phyloP scores from a whole-genome alignment of 805 yeast genomes.

The Candida dajiaensis region DNA sequence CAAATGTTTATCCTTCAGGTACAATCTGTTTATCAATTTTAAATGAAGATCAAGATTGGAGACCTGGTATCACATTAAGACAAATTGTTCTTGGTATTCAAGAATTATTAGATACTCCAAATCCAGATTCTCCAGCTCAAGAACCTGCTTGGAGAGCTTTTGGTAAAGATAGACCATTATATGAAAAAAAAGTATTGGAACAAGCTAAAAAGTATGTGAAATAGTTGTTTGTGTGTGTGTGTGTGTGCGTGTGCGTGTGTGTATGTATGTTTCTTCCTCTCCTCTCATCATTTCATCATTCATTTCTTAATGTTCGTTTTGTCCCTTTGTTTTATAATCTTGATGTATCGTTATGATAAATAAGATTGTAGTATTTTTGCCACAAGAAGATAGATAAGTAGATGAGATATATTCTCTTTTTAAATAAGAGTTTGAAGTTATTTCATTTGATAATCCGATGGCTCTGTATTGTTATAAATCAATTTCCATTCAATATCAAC shows the following conservation, averaged over 20 bases:
- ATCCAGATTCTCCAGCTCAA: constrained; percentile 95
- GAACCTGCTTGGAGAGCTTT: constrained; percentile 93
- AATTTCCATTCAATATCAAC: too few species aligned
- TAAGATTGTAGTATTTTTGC: not conserved
- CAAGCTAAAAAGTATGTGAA: constrained; percentile 72
- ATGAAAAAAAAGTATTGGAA: constrained; percentile 71
- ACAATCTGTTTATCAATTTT: constrained; percentile 89
- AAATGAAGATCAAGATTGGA: constrained; percentile 96
- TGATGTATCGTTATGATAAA: not conserved
- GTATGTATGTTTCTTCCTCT: too few species aligned
- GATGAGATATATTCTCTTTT: too few species aligned
- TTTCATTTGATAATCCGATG: too few species aligned
- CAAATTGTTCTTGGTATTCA: constrained; percentile 90
- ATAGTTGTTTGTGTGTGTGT: constrained; percentile 10
- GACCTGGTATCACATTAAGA: constrained; percentile 90
- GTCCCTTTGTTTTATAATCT: not conserved
- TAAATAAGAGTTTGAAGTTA: too few species aligned
- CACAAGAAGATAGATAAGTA: not conserved
- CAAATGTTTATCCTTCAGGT: constrained; percentile 96
- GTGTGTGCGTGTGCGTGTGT: too few species aligned
- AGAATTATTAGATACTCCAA: constrained; percentile 83
- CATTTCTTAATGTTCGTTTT: not conserved
- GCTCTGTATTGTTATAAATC: too few species aligned
- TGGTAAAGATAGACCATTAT: constrained; percentile 57
- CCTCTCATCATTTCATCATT: too few species aligned